A percentile compares a stretch with the other conserved stretches of the same genome.
These are phyloP conservation scores for Naganishia vaughanmartiniae DNA, from an alignment of 768 basidiomycete genomes.

Conservation along the genomic window DNA sequence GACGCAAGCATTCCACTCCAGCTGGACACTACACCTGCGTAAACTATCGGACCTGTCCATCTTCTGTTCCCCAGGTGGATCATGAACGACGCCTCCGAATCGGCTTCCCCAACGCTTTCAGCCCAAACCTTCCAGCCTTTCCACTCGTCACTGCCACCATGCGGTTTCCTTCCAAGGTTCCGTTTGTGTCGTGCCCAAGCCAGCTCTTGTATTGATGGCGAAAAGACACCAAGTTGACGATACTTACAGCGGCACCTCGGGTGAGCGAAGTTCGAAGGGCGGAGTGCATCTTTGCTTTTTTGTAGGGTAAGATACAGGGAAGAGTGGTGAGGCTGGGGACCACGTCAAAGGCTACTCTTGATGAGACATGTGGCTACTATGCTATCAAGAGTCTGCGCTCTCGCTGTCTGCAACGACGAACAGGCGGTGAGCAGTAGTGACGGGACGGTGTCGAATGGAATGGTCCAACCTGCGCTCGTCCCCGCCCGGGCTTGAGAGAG, in stretches of 20 bases:
- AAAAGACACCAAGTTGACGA: background rate
- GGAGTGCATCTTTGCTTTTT: slow-evolving; percentile 49
- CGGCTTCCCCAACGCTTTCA: background rate
- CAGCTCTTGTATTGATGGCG: background rate
- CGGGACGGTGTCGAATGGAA: slow-evolving; percentile 12
- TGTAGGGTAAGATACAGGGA: slow-evolving; percentile 29
- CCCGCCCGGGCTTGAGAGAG: background rate
- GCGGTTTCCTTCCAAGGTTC: background rate
- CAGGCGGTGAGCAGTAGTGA: slow-evolving; percentile 5
- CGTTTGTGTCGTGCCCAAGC: background rate
- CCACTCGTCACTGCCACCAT: background rate
- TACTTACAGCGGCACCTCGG: slow-evolving; percentile 38
- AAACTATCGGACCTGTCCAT: background rate
- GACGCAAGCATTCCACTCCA: background rate
- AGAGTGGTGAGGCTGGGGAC: slow-evolving; percentile 30
- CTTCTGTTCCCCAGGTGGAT: background rate
- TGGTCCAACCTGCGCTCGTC: background rate
- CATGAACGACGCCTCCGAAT: background rate
- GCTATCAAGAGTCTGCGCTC: background rate
- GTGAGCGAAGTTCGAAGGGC: slow-evolving; percentile 45
- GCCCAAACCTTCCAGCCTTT: background rate
- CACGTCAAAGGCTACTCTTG: slow-evolving; percentile 32
- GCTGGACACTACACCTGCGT: too few relatives aligned
- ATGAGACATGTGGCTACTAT: slow-evolving; percentile 35
- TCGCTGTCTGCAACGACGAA: slow-evolving; percentile 8